Conservation (phyloP, 768 basidiomycete species). For the Leccinum boreale region DNA sequence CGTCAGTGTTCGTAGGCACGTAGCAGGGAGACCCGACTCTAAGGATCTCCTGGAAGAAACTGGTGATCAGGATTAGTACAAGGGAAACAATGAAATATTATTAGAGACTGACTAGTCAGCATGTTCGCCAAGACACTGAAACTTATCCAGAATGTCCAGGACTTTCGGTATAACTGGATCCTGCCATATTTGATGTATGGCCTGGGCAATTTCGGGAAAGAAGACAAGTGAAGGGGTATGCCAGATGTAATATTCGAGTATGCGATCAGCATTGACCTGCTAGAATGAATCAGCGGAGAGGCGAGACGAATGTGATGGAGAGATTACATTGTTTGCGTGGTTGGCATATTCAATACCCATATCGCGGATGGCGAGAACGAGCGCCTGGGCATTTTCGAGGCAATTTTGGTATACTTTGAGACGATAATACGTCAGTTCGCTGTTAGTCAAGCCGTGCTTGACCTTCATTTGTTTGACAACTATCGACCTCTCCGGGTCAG, state of each 20-base stretch:
- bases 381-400: neutral
- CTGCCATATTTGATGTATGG: constrained; percentile 2
- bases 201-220: neutral
- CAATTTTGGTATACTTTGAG: neutral
- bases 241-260: neutral
- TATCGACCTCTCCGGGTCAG: neutral
- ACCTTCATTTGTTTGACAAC: constrained; percentile 3
- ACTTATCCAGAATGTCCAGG: neutral
- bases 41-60: constrained; percentile 1
- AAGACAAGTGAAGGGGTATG: neutral
- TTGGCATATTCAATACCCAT: neutral
- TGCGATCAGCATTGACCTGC: neutral
- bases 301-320: neutral
- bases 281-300: neutral
- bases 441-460: constrained; percentile 1
- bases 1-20: neutral
- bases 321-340: neutral
- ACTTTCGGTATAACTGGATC: constrained; percentile 1
- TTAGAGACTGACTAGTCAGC: neutral
- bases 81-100: neutral
- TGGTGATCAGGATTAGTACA: neutral
- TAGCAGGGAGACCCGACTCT: constrained; percentile 1
- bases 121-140: neutral
- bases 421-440: neutral
- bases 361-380: neutral